Percentiles rank a stretch among this genome's conserved stretches.
phyloP scores from a whole-genome alignment of 257 asterid genomes.

The Cordia subcordata region DNA sequence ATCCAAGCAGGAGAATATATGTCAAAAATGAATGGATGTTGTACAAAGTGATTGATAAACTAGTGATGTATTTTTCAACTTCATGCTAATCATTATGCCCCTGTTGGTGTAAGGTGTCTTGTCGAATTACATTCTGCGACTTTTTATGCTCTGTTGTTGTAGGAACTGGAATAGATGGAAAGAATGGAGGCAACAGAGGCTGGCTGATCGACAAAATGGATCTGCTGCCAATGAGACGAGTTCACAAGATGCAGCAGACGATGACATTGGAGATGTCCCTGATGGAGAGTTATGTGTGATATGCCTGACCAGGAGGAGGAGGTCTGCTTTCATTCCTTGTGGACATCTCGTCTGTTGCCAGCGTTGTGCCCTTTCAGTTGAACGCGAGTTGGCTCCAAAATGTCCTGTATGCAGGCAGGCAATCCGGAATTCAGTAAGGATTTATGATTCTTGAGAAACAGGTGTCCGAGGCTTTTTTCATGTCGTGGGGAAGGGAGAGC shows the following conservation, averaged over 20 bases:
- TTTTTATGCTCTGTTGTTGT: not conserved
- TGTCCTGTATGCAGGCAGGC: constrained; percentile 93
- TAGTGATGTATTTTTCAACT: not conserved
- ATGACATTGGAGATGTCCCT: constrained; percentile 55
- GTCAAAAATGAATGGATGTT: no score
- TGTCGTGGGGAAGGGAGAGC: no score
- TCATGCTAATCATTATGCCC: not conserved
- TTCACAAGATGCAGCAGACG: constrained; percentile 42
- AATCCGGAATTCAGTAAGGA: constrained; percentile 55
- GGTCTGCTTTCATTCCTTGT: constrained; percentile 85
- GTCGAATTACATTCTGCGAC: not conserved
- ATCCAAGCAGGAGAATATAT: no score
- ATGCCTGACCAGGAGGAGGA: constrained; percentile 73
- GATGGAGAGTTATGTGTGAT: constrained; percentile 87
- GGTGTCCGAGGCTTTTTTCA: not conserved
- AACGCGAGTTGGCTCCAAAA: constrained; percentile 61
- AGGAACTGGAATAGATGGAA: constrained; percentile 89
- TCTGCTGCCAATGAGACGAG: constrained; percentile 22
- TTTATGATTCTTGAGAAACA: constrained; percentile 57
- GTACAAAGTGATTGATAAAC: no score
- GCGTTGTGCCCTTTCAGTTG: constrained; percentile 66
- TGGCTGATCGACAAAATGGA: constrained; percentile 32
- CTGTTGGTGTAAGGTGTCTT: not conserved
- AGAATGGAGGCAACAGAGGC: constrained; percentile 56
- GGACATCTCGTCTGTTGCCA: constrained; percentile 94